phyloP scores from a whole-genome alignment of 2,329 filamentous ascomycete species.

The Pseudogymnoascus sp. region DNA sequence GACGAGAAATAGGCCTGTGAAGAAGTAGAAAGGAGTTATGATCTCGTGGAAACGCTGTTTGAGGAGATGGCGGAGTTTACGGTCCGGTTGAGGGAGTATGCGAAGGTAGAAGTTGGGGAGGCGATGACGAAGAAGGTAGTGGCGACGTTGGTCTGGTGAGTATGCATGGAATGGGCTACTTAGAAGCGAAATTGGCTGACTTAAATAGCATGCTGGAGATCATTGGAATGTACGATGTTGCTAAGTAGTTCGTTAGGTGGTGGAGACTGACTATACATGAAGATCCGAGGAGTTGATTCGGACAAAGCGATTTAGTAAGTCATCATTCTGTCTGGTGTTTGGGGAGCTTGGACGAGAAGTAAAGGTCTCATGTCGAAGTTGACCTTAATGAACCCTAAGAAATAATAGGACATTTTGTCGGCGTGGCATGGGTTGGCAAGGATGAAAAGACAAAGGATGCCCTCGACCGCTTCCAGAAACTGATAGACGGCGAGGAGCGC shows the following conservation, averaged over 20 bases:
- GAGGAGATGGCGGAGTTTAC: background rate
- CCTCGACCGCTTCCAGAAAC: background rate
- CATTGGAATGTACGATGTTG: background rate
- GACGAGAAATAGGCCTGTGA: background rate
- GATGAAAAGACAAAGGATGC: background rate
- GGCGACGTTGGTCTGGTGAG: background rate
- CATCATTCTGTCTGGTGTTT: background rate
- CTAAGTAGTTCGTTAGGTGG: background rate
- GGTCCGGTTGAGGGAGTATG: background rate
- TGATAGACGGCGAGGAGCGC: background rate
- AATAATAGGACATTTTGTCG: background rate
- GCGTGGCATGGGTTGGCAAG: background rate
- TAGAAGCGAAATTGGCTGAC: background rate
- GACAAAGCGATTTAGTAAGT: background rate
- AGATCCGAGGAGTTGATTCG: background rate
- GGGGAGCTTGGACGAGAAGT: background rate
- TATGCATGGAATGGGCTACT: background rate
- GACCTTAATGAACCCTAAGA: background rate
- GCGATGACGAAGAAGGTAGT: background rate
- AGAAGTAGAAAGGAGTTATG: background rate
- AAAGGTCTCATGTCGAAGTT: background rate
- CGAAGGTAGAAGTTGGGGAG: background rate
- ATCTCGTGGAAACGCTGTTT: background rate
- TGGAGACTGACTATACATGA: background rate
- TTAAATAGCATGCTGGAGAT: background rate